Evolutionary conservation across 768 basidiomycete genomes (phyloP).

Genomic region (Mycena indigotica): DNA sequence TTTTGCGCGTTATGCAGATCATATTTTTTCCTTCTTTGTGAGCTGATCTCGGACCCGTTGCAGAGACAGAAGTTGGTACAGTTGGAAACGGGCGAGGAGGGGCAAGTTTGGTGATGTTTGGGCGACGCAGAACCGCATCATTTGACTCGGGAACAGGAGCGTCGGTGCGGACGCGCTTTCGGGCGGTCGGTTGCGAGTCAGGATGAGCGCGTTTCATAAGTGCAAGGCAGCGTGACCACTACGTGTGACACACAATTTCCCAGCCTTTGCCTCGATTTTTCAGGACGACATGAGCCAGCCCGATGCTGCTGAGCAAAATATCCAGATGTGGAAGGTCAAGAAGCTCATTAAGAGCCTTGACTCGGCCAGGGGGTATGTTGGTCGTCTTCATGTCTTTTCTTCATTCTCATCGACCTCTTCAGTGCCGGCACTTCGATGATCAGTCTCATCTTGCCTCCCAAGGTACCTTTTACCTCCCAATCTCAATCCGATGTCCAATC

Average conservation of each 20-base stretch:
- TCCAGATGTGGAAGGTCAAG: constrained; percentile 98
- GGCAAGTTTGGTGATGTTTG: constrained; percentile 61
- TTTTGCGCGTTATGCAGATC: constrained; percentile 80
- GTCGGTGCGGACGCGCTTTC: constrained; percentile 39
- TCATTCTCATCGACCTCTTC: constrained; percentile 15
- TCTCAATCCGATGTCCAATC: constrained; percentile 6
- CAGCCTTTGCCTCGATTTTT: constrained; percentile 30
- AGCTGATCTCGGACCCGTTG: constrained; percentile 78
- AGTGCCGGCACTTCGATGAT: constrained; percentile 99
- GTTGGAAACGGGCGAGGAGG: constrained; percentile 78
- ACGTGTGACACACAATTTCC: constrained; percentile 26
- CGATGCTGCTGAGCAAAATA: constrained; percentile 89
- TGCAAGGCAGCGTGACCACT: constrained; percentile 26
- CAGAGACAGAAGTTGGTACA: constrained; percentile 72
- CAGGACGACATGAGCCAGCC: constrained; percentile 74
- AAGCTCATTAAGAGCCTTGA: constrained; percentile 99
- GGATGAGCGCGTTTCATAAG: constrained; percentile 45
- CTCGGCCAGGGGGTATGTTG: constrained; percentile 77
- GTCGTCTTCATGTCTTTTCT: background rate
- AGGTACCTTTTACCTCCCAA: constrained; percentile 49
- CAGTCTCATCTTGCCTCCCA: constrained; percentile 94
- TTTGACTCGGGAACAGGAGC: constrained; percentile 6
- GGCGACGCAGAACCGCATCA: constrained; percentile 8
- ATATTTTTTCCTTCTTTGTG: constrained; percentile 81
- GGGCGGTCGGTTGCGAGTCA: constrained; percentile 22